phyloP scores from a whole-genome alignment of 169 alveolate genomes.

The Babesia bigemina region DNA sequence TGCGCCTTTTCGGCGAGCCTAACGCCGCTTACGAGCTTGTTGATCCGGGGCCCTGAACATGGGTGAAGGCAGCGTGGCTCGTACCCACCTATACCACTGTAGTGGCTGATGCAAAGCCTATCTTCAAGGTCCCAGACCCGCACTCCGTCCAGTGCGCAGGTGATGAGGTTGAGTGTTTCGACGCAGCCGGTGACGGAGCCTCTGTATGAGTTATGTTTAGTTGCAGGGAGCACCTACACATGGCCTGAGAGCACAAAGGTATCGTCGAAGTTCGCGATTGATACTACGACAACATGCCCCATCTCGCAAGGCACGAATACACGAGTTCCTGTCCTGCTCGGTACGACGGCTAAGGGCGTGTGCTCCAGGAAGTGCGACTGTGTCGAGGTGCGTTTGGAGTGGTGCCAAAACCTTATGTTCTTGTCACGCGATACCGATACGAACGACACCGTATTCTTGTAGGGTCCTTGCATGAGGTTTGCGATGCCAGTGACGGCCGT shows the following conservation, averaged over 20 bases:
- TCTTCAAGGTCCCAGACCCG: constrained; percentile 47
- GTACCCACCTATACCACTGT: constrained; percentile 19
- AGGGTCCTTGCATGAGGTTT: constrained; percentile 42
- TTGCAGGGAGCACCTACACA: not conserved
- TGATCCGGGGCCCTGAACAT: constrained; percentile 18
- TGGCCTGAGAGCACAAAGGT: constrained; percentile 40
- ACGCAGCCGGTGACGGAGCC: constrained; percentile 58
- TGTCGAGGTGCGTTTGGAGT: constrained; percentile 13
- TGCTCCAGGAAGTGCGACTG: constrained; percentile 39
- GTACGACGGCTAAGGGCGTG: constrained; percentile 28
- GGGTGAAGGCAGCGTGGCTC: not conserved
- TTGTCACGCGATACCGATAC: constrained; percentile 55
- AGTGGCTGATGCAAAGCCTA: constrained; percentile 39
- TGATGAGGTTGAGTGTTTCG: constrained; percentile 37
- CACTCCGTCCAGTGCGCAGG: constrained; percentile 63
- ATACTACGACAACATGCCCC: constrained; percentile 41
- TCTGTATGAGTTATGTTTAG: not conserved
- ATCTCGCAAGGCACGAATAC: constrained; percentile 48
- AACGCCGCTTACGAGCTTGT: constrained; percentile 16
- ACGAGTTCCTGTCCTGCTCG: constrained; percentile 7
- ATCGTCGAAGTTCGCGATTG: constrained; percentile 9
- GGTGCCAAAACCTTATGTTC: constrained; percentile 63
- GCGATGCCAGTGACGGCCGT: constrained; percentile 39
- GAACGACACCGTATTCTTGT: constrained; percentile 12
- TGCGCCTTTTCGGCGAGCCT: not conserved